Base-by-base conservation (phyloP, 2,329 filamentous ascomycete genomes). In the Colletotrichum euphorbiae region DNA sequence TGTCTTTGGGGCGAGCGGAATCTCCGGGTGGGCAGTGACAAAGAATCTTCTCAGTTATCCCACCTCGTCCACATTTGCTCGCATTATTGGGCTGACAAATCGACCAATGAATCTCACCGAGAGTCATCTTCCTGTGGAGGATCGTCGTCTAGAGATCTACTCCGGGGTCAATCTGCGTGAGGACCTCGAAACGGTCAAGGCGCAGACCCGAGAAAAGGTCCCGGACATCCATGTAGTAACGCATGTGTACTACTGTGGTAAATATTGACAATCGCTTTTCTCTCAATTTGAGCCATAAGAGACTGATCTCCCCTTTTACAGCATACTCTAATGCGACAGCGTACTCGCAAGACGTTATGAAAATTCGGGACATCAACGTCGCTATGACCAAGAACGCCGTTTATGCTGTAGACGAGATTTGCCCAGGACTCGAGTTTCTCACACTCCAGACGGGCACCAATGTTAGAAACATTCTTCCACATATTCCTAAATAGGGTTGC, bases 1-100 rank as follows among this genome's bases (percentile, higher is more conserved):
- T 17, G 57, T 61, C 33, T 61, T 61, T 21, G 45, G 57, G 15
- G 45, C 57, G 13, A 61, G 46, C 42, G 57, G 57, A 33, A 51
- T 61, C 45, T 61, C 57, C 24, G 45, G 57, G 28, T 61, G 57
- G 57, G 31, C 57, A 13, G 43, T 61, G 21, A 28, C 33, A 24
- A 43, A 40, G n/a, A 50, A 61, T 28, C 13, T 61, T n/a, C 28
- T 57, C 17, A 43, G 36, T 6, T 38, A 42, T 21, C 45, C 28
- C 3, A 28, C 24, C 4, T 24, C 40, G 4, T 38, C 45, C 9
- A n/a, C 19, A 36, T 21, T 21, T 31, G 17, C 40, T 5, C 56
- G 42, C 24, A 19, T 33, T 17, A 38, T 48, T 24, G 42, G 24
- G 13, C 17, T 17, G 40, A 15, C 40, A n/a, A 43, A 43, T n/a